Evolutionary conservation across 768 basidiomycete genomes (phyloP).

Genomic region (Kwoniella newhampshirensis): DNA sequence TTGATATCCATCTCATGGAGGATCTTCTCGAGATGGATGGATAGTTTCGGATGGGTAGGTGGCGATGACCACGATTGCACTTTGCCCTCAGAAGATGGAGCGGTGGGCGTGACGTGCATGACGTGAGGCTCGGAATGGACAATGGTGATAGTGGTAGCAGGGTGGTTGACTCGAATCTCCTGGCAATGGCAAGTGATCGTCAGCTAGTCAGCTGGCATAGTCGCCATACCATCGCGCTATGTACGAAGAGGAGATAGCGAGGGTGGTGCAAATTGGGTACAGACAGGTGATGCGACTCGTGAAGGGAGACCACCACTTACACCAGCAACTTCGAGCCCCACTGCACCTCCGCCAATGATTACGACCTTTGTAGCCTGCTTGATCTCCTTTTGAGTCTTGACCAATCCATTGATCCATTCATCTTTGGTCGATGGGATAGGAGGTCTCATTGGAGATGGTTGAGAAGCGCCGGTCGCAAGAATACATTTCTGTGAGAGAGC

Average conservation of each 20-base stretch:
- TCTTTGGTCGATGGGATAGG: conserved; percentile 6
- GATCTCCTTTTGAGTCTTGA: conserved; percentile 58
- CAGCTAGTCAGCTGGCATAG: no score
- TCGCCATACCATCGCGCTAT: background rate
- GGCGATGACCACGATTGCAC: conserved; percentile 17
- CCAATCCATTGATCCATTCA: conserved; percentile 5
- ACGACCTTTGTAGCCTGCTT: conserved; percentile 59
- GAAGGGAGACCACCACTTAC: conserved; percentile 9
- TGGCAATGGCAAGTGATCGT: background rate
- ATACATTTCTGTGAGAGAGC: conserved; percentile 27
- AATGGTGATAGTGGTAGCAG: conserved; percentile 33
- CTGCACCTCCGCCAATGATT: conserved; percentile 69
- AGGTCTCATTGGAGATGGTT: conserved; percentile 39
- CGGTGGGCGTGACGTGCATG: conserved; percentile 14
- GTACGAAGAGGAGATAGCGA: background rate
- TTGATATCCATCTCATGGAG: conserved; percentile 27
- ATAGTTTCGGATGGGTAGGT: conserved; percentile 24
- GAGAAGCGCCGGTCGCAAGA: conserved; percentile 40
- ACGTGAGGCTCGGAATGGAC: conserved; percentile 29
- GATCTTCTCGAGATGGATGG: conserved; percentile 23
- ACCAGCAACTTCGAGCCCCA: conserved; percentile 59
- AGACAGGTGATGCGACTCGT: no score
- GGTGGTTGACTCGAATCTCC: conserved; percentile 30
- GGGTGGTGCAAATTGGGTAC: background rate
- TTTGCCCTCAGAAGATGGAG: conserved; percentile 1